phyloP scores from a whole-genome alignment of 192 early-diverging fungal genomes.

The Backusella sp. region DNA sequence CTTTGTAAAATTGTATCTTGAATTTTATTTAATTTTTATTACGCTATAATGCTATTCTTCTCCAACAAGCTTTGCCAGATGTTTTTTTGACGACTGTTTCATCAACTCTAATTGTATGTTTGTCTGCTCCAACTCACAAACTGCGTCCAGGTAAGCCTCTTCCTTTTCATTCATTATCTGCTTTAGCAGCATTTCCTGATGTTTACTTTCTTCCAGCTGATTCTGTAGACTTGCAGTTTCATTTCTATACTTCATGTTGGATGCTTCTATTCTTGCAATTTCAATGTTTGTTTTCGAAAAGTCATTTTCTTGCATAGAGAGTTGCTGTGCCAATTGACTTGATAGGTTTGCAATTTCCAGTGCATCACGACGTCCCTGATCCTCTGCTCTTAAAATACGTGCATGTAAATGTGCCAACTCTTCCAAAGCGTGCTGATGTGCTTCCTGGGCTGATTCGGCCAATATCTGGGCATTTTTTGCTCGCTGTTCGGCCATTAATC shows the following conservation, averaged over 20 bases:
- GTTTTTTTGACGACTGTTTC: slow-evolving; percentile 41
- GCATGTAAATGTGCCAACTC: slow-evolving; percentile 44
- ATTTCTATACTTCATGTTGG: slow-evolving; percentile 43
- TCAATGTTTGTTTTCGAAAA: slow-evolving; percentile 43
- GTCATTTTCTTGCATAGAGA: slow-evolving; percentile 17
- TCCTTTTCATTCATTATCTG: slow-evolving; percentile 43
- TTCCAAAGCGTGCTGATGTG: slow-evolving; percentile 44
- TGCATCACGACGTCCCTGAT: slow-evolving; percentile 36
- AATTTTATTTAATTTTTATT: background rate
- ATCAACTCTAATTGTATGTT: slow-evolving; percentile 47
- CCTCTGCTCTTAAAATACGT: slow-evolving; percentile 42
- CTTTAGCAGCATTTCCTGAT: slow-evolving; percentile 37
- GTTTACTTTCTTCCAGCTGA: slow-evolving; percentile 40
- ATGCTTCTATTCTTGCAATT: slow-evolving; percentile 46
- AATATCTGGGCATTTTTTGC: slow-evolving; percentile 40
- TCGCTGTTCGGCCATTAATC: slow-evolving; percentile 47
- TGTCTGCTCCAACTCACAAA: slow-evolving; percentile 41
- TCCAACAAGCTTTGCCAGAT: background rate
- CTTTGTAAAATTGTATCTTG: background rate
- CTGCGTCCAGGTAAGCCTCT: slow-evolving; percentile 30
- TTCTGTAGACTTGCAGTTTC: slow-evolving; percentile 43
- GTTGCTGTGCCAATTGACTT: slow-evolving; percentile 6
- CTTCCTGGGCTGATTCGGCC: slow-evolving; percentile 51
- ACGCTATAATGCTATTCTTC: background rate
- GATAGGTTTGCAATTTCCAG: slow-evolving; percentile 29